A percentile compares a stretch with the other conserved stretches of the same genome.
Conservation (phyloP, 202 grass and related monocot species). For the Carex arenaria region DNA sequence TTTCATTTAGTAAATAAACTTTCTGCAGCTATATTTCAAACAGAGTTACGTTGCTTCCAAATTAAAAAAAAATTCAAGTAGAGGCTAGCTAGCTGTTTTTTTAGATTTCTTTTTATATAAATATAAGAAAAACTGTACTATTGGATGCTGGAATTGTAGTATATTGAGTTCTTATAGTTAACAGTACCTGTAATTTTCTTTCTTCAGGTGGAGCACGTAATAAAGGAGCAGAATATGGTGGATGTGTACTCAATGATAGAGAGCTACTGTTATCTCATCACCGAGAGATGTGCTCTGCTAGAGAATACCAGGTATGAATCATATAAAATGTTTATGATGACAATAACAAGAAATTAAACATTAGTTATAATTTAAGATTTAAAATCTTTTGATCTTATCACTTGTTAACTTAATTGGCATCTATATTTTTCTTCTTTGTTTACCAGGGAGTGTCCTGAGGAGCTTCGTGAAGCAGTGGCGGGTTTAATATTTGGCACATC, state of each 20-base stretch:
- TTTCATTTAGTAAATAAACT: neutral
- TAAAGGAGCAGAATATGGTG: slow-evolving; percentile 67
- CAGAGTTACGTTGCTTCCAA: neutral
- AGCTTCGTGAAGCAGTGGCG: slow-evolving; percentile 72
- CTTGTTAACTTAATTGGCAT: neutral
- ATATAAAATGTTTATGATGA: neutral
- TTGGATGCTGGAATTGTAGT: neutral
- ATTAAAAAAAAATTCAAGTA: neutral
- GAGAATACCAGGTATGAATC: slow-evolving; percentile 38
- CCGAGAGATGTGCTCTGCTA: slow-evolving; percentile 45
- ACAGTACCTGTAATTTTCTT: neutral
- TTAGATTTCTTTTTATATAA: neutral
- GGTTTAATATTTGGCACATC: slow-evolving; percentile 62
- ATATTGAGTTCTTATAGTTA: neutral
- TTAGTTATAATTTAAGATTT: neutral
- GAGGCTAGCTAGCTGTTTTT: neutral
- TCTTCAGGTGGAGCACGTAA: slow-evolving; percentile 67
- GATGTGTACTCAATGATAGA: slow-evolving; percentile 54
- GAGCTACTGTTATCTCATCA: slow-evolving; percentile 53
- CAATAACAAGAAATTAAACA: neutral
- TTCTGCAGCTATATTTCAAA: neutral
- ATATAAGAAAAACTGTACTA: neutral
- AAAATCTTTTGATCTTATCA: neutral
- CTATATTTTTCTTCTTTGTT: neutral
- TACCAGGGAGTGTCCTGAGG: slow-evolving; percentile 61